These are phyloP conservation scores for Globisporangium ultimum DNA, from an alignment of 352 stramenopile species.

Conservation along the genomic window DNA sequence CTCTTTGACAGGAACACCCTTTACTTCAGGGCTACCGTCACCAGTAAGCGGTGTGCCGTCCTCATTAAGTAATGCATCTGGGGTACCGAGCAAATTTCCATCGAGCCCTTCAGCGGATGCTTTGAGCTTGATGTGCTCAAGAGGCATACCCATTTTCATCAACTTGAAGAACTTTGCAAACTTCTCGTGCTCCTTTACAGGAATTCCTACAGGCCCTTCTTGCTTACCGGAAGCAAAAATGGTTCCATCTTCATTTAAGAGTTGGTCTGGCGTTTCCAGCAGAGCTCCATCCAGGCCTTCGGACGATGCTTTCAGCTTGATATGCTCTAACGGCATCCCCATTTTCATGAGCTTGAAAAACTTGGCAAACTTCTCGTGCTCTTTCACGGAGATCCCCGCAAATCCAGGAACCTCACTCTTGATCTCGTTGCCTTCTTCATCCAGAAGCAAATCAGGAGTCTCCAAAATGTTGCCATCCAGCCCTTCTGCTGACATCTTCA, in stretches of 20 bases:
- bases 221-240: conserved; percentile 26
- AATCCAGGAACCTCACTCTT: conserved; percentile 15
- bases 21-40: conserved; percentile 3
- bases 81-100: conserved; percentile 44
- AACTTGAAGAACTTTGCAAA: conserved; percentile 84
- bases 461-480: conserved; percentile 87
- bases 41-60: conserved; percentile 25
- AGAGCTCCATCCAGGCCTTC: conserved; percentile 89
- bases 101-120: conserved; percentile 55
- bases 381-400: conserved; percentile 57
- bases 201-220: conserved; percentile 25
- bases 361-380: conserved; percentile 90
- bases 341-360: conserved; percentile 92
- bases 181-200: conserved; percentile 84
- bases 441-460: conserved; percentile 56
- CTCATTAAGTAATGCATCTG: conserved; percentile 47
- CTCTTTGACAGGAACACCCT: conserved; percentile 64
- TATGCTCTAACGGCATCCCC: conserved; percentile 77
- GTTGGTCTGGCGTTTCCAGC: conserved; percentile 64
- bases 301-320: conserved; percentile 66
- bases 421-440: conserved; percentile 55
- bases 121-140: conserved; percentile 68
- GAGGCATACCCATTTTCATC: conserved; percentile 76
- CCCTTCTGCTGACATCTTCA: conserved; percentile 93
- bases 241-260: conserved; percentile 60